Base-by-base conservation (phyloP, 257 asterid genomes). In the Echites panduratus region DNA sequence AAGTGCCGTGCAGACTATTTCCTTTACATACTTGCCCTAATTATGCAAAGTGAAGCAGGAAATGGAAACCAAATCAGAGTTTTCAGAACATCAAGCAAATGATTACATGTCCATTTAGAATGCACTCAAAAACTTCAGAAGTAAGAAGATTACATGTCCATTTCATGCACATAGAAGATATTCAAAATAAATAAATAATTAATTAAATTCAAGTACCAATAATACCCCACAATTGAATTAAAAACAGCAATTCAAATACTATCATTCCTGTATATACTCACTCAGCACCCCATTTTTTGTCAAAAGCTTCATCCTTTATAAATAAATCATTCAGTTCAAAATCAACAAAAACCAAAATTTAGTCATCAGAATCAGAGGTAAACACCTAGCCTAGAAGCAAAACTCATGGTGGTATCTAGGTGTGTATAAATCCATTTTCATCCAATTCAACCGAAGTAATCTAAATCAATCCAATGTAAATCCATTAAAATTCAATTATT, bases 331-430 rank as follows among this genome's bases (percentile, higher is more conserved):
- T 26, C 29, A 17, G 10, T 48, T 68, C 19, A 40, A 5, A 5
- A 38, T 78, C 29, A 41, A 47, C 26, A 12, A 38, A n/a, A 53
- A 54, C 8, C 63, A 79, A 16, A 75, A 64, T 57, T 50, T 14
- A n/a, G 58, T 32, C 70, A 45, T 12, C 72, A 66, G 59, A 49
- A 26, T 66, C 11, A 41, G 53, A 77, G n/a, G 44, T 4, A 35
- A 7, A 22, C 20, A 73, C 75, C 77, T 62, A 77, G 96, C 81
- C 83, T 88, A 61, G 84, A 54, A 45, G 86, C 76, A 59, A 96
- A 86, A 66, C 85, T 24, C 79, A 86, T 87, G 14, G 92, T 74
- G 29, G 93, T 77, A 72, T 89, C 93, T n/a, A n/a, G n/a, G n/a
- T n/a, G n/a, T n/a, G n/a, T n/a, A n/a, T n/a, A n/a, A n/a, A n/a